These are phyloP conservation scores for Globisporangium recalcitrans DNA, from an alignment of 352 stramenopile genomes.

Conservation along the genomic window DNA sequence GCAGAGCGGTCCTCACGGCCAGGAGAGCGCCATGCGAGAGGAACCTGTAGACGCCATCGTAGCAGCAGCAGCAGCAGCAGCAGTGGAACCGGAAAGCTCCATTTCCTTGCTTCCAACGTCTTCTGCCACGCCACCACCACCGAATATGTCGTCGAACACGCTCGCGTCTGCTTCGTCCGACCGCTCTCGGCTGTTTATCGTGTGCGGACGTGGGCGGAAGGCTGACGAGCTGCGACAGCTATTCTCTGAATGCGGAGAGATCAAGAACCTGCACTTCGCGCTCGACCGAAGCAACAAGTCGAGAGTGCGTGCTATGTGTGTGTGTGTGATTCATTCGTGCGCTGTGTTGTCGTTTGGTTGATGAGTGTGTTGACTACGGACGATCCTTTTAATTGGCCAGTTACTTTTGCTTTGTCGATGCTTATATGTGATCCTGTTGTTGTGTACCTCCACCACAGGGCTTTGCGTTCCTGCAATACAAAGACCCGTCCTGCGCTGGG, in stretches of 20 bases:
- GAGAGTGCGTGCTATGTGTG: conserved; percentile 27
- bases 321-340: neutral
- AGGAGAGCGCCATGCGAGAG: neutral
- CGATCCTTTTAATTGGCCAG: neutral
- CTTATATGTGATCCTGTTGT: neutral
- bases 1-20: neutral
- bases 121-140: neutral
- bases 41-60: neutral
- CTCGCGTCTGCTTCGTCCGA: neutral
- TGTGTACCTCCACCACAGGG: conserved; percentile 29
- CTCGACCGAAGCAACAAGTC: conserved; percentile 78
- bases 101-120: neutral
- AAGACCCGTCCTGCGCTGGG: conserved; percentile 35
- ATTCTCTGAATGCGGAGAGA: conserved; percentile 50
- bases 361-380: neutral
- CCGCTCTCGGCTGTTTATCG: conserved; percentile 49
- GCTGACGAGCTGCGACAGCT: conserved; percentile 57
- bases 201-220: conserved; percentile 63
- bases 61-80: neutral
- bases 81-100: neutral
- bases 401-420: neutral
- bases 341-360: neutral
- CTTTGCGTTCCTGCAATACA: conserved; percentile 78
- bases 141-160: neutral
- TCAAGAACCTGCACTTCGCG: conserved; percentile 64